Base-by-base conservation (phyloP, 1,139 yeast genomes). In the Yamadazyma triangularis region DNA sequence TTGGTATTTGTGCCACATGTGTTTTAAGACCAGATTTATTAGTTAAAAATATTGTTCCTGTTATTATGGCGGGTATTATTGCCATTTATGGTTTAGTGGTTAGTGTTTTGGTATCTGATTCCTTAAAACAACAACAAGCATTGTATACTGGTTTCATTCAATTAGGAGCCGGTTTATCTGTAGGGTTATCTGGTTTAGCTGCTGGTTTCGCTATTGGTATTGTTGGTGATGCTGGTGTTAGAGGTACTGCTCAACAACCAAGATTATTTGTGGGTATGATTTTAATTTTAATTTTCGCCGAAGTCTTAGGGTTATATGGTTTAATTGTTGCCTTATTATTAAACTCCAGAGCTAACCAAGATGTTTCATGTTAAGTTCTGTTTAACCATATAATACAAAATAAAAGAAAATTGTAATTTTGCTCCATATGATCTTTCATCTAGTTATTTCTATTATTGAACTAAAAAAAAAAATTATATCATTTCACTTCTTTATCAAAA, bases 31-130 rank as follows among this genome's bases (percentile, higher is more conserved):
- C 98, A 44, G 97, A 91, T 61, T 75, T 87, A 62, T 77, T 83
- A 66, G 94, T 88, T 47, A 84, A 77, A 64, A 82, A 79, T 63
- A 79, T 85, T 55, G 93, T 93, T 45, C 98, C 98, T 41, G 98
- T 93, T 49, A 83, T 93, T 69, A 89, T 93, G 96, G 95, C 97
- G 42, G 99, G 99, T 85, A 93, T 93, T 60, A 85, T 93, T 66
- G 96, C 98, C 61, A 93, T 93, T 68, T 93, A 93, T 60, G 99
- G 99, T 34, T 75, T 93, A 58, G 98, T 93, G 41, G 97, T 93
- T 41, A 83, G 96, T 15, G 99, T 93, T 39, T 76, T 93, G 60
- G 91, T 93, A 45, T 85, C 96, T 29, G 91, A 89, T 51, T 77
- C 91, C 29, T 82, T 89, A 56, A 82, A 79, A 54, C 96, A 86